Evolutionary conservation across 352 stramenopile species (phyloP), one percentile per base, ranked within the genome.

Genomic region (Phytophthora ohioensis): DNA sequence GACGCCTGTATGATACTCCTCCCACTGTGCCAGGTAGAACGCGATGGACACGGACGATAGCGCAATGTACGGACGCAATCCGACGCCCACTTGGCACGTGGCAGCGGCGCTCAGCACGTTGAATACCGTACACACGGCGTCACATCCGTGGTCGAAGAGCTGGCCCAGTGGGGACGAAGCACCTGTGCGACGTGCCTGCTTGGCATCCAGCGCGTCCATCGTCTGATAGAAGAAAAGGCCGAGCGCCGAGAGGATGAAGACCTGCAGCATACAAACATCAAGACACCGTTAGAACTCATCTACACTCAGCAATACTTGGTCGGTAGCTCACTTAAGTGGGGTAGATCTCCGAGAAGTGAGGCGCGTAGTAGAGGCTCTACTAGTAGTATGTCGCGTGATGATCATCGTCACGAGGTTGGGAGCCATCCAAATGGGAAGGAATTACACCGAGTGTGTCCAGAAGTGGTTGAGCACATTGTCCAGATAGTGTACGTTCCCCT

Each of bases 201-300:
- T 99, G 57, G 98, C 98, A 76, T 99, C 98, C 75, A 99, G 97
- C 48, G 98, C 98, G 73, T 99, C 98, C 17, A 99, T 80, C 31
- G 97, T 99, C 82, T 99, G 97, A 76, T 99, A 99, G 49, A 95
- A 64, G 58, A 97, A 97, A 31, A 96, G 77, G 0, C 88, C 87
- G 7, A 93, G 45, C n/a, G 84, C 90, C 42, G 81, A 90, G 49
- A 93, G 68, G 36, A 88, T 63, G 71, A 95, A 96, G 52, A 94
- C 74, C 73, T 80, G 34, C 52, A 75, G 46, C 15, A 57, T 27
- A 27, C 21, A 27, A 27, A 27, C 27, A 45, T 42, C 0, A 70
- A 53, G n/a, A 17, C 1, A 27, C 45, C 21, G 21, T 27, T 27
- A 27, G 21, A 27, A 27, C 21, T 27, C 21, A 27, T 27, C 21